Conservation (phyloP, 345 rosid species). For the Toxicodendron radicans region DNA sequence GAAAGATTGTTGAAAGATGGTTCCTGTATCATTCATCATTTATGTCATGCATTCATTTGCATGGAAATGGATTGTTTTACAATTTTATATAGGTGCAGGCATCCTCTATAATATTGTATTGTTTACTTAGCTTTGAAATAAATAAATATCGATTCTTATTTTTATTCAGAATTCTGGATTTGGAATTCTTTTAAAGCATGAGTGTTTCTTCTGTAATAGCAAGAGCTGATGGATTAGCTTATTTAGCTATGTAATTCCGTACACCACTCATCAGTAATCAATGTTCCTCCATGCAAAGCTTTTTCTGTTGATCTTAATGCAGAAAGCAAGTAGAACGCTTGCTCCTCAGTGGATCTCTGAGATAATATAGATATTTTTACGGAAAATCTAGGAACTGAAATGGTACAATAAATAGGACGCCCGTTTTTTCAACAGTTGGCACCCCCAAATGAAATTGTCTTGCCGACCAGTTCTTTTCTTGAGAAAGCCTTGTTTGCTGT, state of each 20-base stretch:
- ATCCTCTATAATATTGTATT: neutral
- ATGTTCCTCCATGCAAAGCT: neutral
- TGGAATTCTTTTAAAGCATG: neutral
- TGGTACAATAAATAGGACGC: neutral
- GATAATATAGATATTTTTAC: no score
- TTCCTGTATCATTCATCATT: neutral
- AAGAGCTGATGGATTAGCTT: no score
- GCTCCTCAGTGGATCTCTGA: neutral
- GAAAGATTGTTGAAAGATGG: slow-evolving; percentile 1
- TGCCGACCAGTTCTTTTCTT: no score
- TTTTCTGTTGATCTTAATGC: no score
- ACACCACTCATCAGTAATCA: no score
- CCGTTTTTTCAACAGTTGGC: neutral
- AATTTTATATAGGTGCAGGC: neutral
- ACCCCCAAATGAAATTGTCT: neutral
- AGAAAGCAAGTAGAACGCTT: neutral
- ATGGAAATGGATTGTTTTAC: neutral
- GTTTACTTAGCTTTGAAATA: neutral
- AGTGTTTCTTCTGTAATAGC: neutral
- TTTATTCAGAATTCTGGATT: neutral
- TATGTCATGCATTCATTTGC: neutral
- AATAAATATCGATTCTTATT: neutral
- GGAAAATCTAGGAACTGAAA: no score
- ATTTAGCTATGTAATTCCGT: no score
- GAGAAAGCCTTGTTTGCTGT: no score